Conservation (phyloP, 2,329 filamentous ascomycete species). For the Pseudogymnoascus pannorum region DNA sequence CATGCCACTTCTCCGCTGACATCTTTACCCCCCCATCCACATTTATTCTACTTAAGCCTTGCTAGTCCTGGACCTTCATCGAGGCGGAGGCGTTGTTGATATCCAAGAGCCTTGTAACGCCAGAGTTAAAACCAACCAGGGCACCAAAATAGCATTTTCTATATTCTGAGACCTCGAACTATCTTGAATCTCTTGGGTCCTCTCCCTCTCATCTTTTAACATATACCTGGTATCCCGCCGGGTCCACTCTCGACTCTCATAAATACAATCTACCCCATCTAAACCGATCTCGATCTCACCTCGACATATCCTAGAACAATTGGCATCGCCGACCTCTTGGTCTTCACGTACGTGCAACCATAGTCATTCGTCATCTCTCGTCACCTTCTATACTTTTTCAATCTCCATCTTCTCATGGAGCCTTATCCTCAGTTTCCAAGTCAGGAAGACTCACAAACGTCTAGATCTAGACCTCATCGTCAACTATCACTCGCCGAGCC, state of each 20-base stretch:
- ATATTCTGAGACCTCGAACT: background rate
- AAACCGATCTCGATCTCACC: background rate
- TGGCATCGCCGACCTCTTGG: background rate
- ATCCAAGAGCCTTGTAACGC: constrained; percentile 3
- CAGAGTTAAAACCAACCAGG: background rate
- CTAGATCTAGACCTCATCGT: background rate
- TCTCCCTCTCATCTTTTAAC: background rate
- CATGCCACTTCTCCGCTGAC: constrained; percentile 8
- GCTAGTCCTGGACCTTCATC: constrained; percentile 6
- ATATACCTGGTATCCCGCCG: constrained; percentile 3
- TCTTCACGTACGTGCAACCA: constrained; percentile 9
- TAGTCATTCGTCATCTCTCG: constrained; percentile 5
- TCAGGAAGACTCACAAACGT: constrained; percentile 9
- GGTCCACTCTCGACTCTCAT: constrained; percentile 6
- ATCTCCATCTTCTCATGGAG: constrained; percentile 2
- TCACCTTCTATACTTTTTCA: constrained; percentile 5
- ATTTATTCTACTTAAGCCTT: constrained; percentile 9
- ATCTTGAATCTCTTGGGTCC: background rate
- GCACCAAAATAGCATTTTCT: constrained; percentile 10
- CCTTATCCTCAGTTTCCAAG: constrained; percentile 1
- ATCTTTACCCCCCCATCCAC: constrained; percentile 4
- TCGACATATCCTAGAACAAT: background rate
- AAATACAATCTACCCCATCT: constrained; percentile 7
- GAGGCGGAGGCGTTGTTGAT: constrained; percentile 6
- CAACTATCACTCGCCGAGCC: background rate